phyloP scores from a whole-genome alignment of 805 yeast genomes.

The Candida sakaeoensis region DNA sequence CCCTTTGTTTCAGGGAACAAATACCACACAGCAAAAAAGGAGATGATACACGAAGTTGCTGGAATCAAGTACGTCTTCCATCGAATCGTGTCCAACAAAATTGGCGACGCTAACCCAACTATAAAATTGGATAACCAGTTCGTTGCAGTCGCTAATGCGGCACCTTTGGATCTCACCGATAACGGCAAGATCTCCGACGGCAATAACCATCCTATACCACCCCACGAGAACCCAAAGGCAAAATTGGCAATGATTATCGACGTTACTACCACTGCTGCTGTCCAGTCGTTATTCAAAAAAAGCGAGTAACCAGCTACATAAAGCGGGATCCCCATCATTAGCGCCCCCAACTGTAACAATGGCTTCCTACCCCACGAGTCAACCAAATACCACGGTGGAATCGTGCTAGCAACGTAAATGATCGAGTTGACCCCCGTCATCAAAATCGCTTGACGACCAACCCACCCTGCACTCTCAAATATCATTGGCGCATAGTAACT shows the following conservation, averaged over 20 bases:
- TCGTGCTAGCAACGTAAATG: conserved; percentile 49
- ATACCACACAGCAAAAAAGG: conserved; percentile 67
- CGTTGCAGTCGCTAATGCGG: conserved; percentile 84
- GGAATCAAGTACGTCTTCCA: conserved; percentile 85
- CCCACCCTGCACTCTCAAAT: conserved; percentile 94
- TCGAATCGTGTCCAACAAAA: conserved; percentile 66
- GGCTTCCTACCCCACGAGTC: conserved; percentile 92
- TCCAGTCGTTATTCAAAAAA: conserved; percentile 33
- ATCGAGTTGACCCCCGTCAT: conserved; percentile 75
- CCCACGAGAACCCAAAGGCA: conserved; percentile 88
- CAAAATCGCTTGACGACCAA: conserved; percentile 78
- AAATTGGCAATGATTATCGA: conserved; percentile 80
- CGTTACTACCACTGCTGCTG: conserved; percentile 69
- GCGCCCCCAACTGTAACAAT: conserved; percentile 73
- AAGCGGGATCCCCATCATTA: conserved; percentile 73
- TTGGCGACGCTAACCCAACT: conserved; percentile 90
- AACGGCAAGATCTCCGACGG: conserved; percentile 78
- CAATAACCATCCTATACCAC: conserved; percentile 92
- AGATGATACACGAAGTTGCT: conserved; percentile 69
- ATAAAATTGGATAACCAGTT: conserved; percentile 92
- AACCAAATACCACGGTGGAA: conserved; percentile 89
- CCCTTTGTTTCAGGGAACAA: conserved; percentile 91
- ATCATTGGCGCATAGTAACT: conserved; percentile 92
- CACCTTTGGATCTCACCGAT: conserved; percentile 83
- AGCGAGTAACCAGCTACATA: conserved; percentile 57